phyloP scores from a whole-genome alignment of 1,284 basidiomycete species.

The Exobasidium cylindrosporum region DNA sequence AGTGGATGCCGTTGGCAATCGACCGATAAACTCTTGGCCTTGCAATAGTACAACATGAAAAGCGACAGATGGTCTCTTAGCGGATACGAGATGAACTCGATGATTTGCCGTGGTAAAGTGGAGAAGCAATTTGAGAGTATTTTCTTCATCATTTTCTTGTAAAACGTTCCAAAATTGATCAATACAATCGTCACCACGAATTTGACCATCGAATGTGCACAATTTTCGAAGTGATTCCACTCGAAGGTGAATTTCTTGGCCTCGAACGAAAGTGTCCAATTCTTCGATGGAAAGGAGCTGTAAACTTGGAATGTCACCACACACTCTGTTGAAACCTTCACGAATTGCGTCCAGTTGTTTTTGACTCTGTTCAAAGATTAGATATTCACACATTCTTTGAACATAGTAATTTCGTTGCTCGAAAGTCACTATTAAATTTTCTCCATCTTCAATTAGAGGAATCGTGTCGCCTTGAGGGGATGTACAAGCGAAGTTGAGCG shows the following conservation, averaged over 20 bases:
- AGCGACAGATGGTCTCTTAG: not conserved
- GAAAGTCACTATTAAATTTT: not conserved
- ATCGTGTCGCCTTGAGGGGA: not conserved
- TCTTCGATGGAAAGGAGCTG: not conserved
- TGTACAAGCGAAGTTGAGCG: not conserved
- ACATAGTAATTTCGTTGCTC: not conserved
- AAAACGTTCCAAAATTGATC: constrained; percentile 4
- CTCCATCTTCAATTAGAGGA: not conserved
- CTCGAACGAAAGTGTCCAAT: not conserved
- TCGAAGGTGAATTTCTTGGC: not conserved
- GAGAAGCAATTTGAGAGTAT: not conserved
- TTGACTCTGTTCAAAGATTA: not conserved
- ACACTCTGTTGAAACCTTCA: not conserved
- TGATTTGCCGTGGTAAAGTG: constrained; percentile 11
- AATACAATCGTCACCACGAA: not conserved
- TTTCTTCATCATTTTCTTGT: not conserved
- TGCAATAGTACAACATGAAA: not conserved
- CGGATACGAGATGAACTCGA: not conserved
- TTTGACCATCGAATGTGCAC: not conserved
- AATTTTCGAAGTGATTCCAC: not conserved
- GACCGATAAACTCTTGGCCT: not conserved
- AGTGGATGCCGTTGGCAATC: constrained; percentile 7
- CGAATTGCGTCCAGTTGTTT: not conserved
- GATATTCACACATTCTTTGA: not conserved
- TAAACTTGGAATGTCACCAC: not conserved